Percentiles rank a stretch among this genome's conserved stretches.
phyloP scores from a whole-genome alignment of 495 filamentous ascomycete genomes.

The Talaromyces ruber region DNA sequence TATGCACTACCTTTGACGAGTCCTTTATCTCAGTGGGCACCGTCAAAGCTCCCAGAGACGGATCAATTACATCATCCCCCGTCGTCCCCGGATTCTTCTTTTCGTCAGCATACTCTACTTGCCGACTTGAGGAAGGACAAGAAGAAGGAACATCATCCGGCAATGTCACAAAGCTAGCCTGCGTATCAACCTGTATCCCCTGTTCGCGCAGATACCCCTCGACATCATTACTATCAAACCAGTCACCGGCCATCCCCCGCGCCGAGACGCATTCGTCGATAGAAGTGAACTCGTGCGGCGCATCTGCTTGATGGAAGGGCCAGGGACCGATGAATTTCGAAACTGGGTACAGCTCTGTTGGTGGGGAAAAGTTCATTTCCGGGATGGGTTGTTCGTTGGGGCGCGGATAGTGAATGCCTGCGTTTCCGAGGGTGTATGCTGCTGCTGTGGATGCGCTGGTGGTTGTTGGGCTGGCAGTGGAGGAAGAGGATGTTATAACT shows the following conservation, averaged over 20 bases:
- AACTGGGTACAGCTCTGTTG: slow-evolving; percentile 14
- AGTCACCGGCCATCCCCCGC: slow-evolving; percentile 53
- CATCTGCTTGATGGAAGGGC: slow-evolving; percentile 5
- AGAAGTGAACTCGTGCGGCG: neutral
- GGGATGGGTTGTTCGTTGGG: slow-evolving; percentile 3
- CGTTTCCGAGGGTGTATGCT: slow-evolving; percentile 51
- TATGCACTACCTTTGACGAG: neutral
- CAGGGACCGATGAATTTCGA: slow-evolving; percentile 11
- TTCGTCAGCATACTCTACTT: neutral
- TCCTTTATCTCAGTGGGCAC: neutral
- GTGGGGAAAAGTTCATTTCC: neutral
- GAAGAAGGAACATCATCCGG: neutral
- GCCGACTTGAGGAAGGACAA: neutral
- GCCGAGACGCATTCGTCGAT: slow-evolving; percentile 3
- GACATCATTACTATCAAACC: slow-evolving; percentile 65
- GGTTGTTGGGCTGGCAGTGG: neutral
- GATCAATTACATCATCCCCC: neutral
- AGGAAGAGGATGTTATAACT: slow-evolving; percentile 10
- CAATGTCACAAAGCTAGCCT: slow-evolving; percentile 10
- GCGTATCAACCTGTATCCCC: slow-evolving; percentile 14
- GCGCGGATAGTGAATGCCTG: slow-evolving; percentile 52
- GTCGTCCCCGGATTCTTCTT: neutral
- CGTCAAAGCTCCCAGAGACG: neutral
- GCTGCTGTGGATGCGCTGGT: slow-evolving; percentile 16
- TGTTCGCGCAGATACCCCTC: slow-evolving; percentile 33